Percentiles rank a stretch among this genome's conserved stretches.
phyloP scores from a whole-genome alignment of 2,329 filamentous ascomycete genomes.

The Cercospora beticola region DNA sequence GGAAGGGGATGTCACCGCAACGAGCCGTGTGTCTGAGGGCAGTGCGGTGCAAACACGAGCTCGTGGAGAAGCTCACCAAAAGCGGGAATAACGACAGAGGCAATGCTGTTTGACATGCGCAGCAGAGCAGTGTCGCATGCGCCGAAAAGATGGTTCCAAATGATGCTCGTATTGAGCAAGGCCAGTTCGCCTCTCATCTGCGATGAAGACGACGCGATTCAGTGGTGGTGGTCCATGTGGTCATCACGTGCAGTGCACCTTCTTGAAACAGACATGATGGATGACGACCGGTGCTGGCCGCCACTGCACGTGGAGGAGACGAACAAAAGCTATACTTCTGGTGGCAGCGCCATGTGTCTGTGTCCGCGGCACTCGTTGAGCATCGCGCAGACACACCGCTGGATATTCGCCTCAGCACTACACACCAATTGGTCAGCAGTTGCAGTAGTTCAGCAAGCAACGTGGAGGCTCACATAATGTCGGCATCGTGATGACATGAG shows the following conservation, averaged over 20 bases:
- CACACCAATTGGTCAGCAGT: not conserved
- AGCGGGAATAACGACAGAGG: not conserved
- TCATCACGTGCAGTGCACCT: not conserved
- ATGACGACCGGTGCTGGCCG: not conserved
- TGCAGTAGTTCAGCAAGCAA: not conserved
- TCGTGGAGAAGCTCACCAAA: not conserved
- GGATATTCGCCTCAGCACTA: not conserved
- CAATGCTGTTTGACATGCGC: not conserved
- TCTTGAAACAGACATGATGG: not conserved
- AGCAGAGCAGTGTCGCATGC: too few species aligned
- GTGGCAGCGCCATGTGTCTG: not conserved
- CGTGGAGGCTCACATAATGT: not conserved
- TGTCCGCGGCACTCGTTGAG: not conserved
- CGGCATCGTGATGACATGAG: not conserved
- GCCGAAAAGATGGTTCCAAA: not conserved
- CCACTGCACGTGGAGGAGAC: not conserved
- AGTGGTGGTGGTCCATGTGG: not conserved
- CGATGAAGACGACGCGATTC: not conserved
- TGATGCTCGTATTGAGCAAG: not conserved
- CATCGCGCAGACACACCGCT: not conserved
- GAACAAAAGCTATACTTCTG: not conserved
- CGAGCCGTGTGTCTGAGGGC: not conserved
- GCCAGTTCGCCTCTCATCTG: not conserved
- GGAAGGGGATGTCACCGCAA: not conserved
- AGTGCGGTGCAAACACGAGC: not conserved